Evolutionary conservation across 2,329 filamentous ascomycete genomes (phyloP).

Genomic region (Scedosporium apiospermum): DNA sequence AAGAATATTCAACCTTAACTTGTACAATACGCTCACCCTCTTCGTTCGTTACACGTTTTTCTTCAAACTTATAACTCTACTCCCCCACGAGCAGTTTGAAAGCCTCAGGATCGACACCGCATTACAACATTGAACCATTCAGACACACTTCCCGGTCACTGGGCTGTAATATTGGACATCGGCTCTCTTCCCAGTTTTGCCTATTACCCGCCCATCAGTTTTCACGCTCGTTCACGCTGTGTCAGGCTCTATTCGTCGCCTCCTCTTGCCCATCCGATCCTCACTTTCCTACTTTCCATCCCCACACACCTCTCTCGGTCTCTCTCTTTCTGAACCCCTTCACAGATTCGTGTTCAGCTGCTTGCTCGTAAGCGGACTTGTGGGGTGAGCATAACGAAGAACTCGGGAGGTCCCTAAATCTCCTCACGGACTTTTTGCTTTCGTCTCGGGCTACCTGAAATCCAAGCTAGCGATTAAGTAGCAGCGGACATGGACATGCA

Average conservation of each 20-base stretch:
- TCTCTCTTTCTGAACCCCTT: not conserved
- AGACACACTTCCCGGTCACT: not conserved
- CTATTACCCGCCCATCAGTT: not conserved
- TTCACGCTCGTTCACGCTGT: not conserved
- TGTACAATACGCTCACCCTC: not conserved
- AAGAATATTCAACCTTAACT: not conserved
- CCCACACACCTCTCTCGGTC: not conserved
- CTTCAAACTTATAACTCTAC: not conserved
- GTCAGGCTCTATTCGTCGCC: not conserved
- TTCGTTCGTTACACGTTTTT: not conserved
- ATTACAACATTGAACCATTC: not conserved
- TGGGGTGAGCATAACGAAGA: not conserved
- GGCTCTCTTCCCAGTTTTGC: not conserved
- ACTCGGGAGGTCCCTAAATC: not conserved
- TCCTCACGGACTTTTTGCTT: not conserved
- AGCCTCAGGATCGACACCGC: not conserved
- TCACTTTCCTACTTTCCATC: not conserved
- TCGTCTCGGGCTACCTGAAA: not conserved
- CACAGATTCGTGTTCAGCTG: not conserved
- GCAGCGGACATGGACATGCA: slow-evolving; percentile 5
- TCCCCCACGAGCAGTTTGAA: not conserved
- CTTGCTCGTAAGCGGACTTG: not conserved
- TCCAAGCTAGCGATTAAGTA: not conserved
- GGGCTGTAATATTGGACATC: not conserved
- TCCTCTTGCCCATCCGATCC: not conserved